Percentiles rank a stretch among this genome's conserved stretches.
These are phyloP conservation scores for Begonia peltatifolia DNA, from an alignment of 306 rosid species.

Conservation along the genomic window DNA sequence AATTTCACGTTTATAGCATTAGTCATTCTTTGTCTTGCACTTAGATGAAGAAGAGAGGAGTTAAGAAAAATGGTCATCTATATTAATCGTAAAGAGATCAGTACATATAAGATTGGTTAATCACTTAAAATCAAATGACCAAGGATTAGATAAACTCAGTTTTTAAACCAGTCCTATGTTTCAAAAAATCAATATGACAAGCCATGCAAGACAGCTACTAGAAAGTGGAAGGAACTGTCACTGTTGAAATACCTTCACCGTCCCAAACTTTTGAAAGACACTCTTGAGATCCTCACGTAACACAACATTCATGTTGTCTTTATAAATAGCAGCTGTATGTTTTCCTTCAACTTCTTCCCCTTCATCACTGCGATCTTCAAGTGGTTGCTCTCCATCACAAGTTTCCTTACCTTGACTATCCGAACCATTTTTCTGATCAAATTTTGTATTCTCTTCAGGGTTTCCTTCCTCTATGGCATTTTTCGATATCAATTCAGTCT, in stretches of 20 bases:
- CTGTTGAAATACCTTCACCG: constrained; percentile 42
- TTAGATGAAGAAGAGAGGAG: too few species aligned
- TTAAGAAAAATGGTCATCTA: too few species aligned
- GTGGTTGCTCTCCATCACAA: constrained; percentile 22
- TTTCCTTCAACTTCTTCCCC: constrained; percentile 27
- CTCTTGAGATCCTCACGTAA: constrained; percentile 73
- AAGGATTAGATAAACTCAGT: too few species aligned
- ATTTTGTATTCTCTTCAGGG: constrained; percentile 13
- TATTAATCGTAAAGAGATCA: too few species aligned
- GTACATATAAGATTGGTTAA: too few species aligned
- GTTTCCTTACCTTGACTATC: constrained; percentile 27
- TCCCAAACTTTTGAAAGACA: constrained; percentile 59
- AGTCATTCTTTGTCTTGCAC: too few species aligned
- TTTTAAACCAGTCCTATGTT: too few species aligned
- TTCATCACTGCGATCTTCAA: constrained; percentile 19
- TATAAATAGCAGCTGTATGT: constrained; percentile 27
- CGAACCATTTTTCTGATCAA: constrained; percentile 15
- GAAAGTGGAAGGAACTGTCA: neutral
- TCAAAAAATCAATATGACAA: too few species aligned
- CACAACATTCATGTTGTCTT: constrained; percentile 61
- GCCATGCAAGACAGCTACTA: too few species aligned
- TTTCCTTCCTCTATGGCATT: constrained; percentile 18
- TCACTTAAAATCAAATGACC: too few species aligned
- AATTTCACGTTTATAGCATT: too few species aligned
- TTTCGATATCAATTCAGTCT: constrained; percentile 4